Evolutionary conservation across 441 rosid genomes (phyloP), one percentile per base, ranked within the genome.

Genomic region (Lepidium campestre): DNA sequence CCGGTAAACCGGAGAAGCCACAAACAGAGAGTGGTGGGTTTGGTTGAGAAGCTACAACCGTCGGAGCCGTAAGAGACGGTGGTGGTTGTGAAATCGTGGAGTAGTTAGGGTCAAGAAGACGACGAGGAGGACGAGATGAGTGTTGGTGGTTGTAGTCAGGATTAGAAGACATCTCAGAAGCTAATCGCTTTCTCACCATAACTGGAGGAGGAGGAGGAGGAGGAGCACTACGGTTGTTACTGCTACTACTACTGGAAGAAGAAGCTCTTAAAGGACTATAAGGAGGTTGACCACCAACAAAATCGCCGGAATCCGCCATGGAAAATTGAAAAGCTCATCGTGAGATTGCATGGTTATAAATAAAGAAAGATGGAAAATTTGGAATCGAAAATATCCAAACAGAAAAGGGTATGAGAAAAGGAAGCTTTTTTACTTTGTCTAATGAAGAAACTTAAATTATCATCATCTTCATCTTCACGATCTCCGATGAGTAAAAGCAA

Each of bases 1-100:
- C 79, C 3, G 99, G 99, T 4, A 93, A 77, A 27, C 97, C 97
- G 10, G 99, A 93, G 72, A 91, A 89, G 62, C 88, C 93, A 71
- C 99, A 93, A n/a, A 93, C 85, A 8, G 94, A 59, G 27, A 75
- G 63, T 6, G 98, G 94, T 15, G 84, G 68, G 18, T 62, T 80
- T 44, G 73, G 65, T 4, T 63, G 53, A 45, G 75, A 40, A 58
- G 64, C 14, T 10, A 25, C 53, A 19, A 9, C 1, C 1, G 23
- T 14, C 11, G 67, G 62, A 13, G 60, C 49, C 15, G 80, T 75
- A 39, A 75, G 17, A 22, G 71, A 58, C 25, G 64, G 56, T 40
- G 45, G 64, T 57, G 58, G 79, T 63, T 37, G 55, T 35, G 91
- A 71, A 70, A 63, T 4, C 27, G 63, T 60, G n/a, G 61, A 65